Base-by-base conservation (phyloP, 139 green algal species). In the Coccomyxa sp. region DNA sequence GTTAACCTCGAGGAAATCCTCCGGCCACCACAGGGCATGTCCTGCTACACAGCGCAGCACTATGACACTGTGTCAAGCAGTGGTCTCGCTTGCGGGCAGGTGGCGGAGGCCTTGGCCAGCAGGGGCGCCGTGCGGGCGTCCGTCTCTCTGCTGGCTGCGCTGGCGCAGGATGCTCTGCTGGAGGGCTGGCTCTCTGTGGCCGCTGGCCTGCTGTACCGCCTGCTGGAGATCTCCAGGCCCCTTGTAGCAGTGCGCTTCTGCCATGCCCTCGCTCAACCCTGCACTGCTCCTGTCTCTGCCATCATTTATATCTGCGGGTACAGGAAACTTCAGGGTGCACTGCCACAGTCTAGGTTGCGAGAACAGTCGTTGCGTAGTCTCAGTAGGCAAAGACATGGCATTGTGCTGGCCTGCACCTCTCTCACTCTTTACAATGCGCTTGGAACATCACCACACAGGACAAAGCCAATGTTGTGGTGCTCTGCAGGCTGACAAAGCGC, bases 111-210 rank as follows among this genome's bases (percentile, higher is more conserved):
- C 27, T 73, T 86, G 37, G 39, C 77, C 40, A 79, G 79, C 0
- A 55, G 75, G 27, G 84, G 82, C 24, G 36, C 82, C 22, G 7
- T 78, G 55, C 70, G 54, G 14, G 35, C 31, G 8, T 78, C 83
- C 14, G 78, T 72, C 0, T 34, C 39, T 7, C 68, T 89, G 37
- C 71, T 85, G 38, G 72, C 81, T 37, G 39, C 34, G 10, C 82
- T 84, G 70, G 78, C 24, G 35, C 79, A 36, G 54, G 35, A 78
- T 39, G 64, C 80, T n/a, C 39, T 75, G 54, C 54, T 40, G 39
- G 88, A 92, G 79, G 88, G 86, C 55, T 92, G 88, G 88, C 76
- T 75, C n/a, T 33, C 50, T 6, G 40, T 88, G 58, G 86, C 84
- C 18, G 82, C 82, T 3, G 8, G 24, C 2, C 74, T 85, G 7